A percentile compares a stretch with the other conserved stretches of the same genome.
These are phyloP conservation scores for Trichothecium roseum DNA, from an alignment of 2,329 filamentous ascomycete species.

Conservation along the genomic window DNA sequence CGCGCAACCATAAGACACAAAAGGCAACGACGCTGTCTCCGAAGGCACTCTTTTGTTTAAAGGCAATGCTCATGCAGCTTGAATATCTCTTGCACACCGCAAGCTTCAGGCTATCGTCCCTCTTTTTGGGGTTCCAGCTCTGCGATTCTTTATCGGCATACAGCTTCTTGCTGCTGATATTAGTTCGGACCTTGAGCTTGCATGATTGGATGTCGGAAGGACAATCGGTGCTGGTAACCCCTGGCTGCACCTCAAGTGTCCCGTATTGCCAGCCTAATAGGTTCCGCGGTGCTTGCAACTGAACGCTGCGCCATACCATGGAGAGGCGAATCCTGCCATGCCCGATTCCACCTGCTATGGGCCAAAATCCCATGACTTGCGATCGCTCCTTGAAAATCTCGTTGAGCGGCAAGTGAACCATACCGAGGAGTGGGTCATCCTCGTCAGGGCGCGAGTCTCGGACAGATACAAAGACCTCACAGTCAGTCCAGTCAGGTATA, in stretches of 20 bases:
- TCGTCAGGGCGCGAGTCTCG: slow-evolving; percentile 60
- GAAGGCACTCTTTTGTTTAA: slow-evolving; percentile 27
- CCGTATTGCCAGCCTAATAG: slow-evolving; percentile 63
- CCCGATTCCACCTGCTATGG: slow-evolving; percentile 61
- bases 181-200: slow-evolving; percentile 50
- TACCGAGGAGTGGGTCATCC: slow-evolving; percentile 58
- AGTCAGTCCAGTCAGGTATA: slow-evolving; percentile 54
- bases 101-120: slow-evolving; percentile 30
- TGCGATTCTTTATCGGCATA: slow-evolving; percentile 33
- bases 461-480: slow-evolving; percentile 58
- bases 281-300: slow-evolving; percentile 47
- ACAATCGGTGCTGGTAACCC: slow-evolving; percentile 30
- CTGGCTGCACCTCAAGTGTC: slow-evolving; percentile 53
- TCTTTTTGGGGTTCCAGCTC: slow-evolving; percentile 41
- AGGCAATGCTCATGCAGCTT: slow-evolving; percentile 44
- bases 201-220: slow-evolving; percentile 35
- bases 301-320: slow-evolving; percentile 62
- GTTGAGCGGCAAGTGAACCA: slow-evolving; percentile 55
- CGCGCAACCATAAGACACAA: slow-evolving; percentile 56
- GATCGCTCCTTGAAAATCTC: slow-evolving; percentile 52
- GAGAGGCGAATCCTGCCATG: slow-evolving; percentile 60
- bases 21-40: slow-evolving; percentile 51
- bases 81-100: slow-evolving; percentile 51
- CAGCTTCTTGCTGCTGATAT: slow-evolving; percentile 47
- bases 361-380: slow-evolving; percentile 56